Evolutionary conservation across 192 early-diverging fungal genomes (phyloP), one percentile per base, ranked within the genome.

Genomic region (Backusella macrospora): DNA sequence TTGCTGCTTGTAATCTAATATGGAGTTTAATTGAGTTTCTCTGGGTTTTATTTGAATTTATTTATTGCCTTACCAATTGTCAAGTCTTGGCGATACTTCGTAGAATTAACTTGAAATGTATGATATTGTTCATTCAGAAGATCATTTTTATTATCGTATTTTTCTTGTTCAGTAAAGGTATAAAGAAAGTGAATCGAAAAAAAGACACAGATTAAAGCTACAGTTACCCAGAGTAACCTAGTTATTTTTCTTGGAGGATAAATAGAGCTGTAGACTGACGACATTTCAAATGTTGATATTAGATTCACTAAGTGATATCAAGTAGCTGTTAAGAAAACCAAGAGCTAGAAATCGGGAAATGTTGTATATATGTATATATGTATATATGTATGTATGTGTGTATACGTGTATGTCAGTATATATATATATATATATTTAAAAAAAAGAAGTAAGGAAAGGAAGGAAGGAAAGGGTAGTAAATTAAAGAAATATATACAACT

Each of bases 121-220:
- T 59, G 52, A 10, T 59, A 9, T 13, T 12, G 23, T 59, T 23
- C 8, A 26, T 59, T 59, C 26, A 10, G 18, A 59, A 59, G 26
- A 59, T 59, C 21, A 10, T 8, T 12, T 59, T 59, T 18, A 26
- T 59, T 9, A 21, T n/a, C 18, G 21, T 21, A 34, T 2, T 34
- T 34, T 34, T 1, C 29, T 34, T 34, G 29, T 2, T 34, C 37
- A 9, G 65, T 66, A 40, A 40, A 66, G 21, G 38, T 43, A 40
- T 66, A 66, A 10, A 66, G 65, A 21, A 66, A 66, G 12, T 42
- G 40, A 10, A 39, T 66, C 65, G n/a, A 66, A n/a, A 66, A 66
- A 16, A 38, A 18, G 40, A 66, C 9, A 66, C 34, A 66, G 5
- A 21, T 42, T 13, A 40, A 42, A 18, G 16, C 39, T 18, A 66